These are phyloP conservation scores for Musa beccarii DNA, from an alignment of 176 grass and related monocot species.

Conservation along the genomic window DNA sequence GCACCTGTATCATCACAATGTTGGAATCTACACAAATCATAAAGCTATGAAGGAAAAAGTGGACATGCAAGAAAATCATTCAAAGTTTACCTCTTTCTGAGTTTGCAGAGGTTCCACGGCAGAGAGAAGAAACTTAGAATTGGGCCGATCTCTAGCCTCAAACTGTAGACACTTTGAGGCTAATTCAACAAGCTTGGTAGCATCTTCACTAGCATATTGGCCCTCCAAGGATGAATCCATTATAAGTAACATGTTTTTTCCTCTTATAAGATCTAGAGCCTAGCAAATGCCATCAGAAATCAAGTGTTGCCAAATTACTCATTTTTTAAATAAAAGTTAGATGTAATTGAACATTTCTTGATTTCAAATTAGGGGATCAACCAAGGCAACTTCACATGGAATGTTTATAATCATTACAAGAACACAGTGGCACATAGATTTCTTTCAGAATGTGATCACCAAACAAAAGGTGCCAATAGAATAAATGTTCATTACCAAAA, in stretches of 20 bases:
- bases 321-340: too few relatives aligned
- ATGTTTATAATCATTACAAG: too few relatives aligned
- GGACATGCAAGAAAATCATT: slow-evolving; percentile 16
- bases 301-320: too few relatives aligned
- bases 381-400: too few relatives aligned
- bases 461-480: too few relatives aligned
- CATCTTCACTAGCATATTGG: slow-evolving; percentile 91
- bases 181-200: slow-evolving; percentile 73
- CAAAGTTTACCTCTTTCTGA: slow-evolving; percentile 56
- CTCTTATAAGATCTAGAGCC: slow-evolving; percentile 91
- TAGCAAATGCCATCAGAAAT: not conserved
- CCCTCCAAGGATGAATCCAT: slow-evolving; percentile 87
- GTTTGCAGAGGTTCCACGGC: slow-evolving; percentile 66
- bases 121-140: slow-evolving; percentile 67
- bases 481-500: too few relatives aligned
- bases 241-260: slow-evolving; percentile 80
- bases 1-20: slow-evolving; percentile 37
- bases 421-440: too few relatives aligned
- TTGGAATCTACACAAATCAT: not conserved
- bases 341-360: too few relatives aligned
- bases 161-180: slow-evolving; percentile 90
- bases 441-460: too few relatives aligned
- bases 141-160: slow-evolving; percentile 78
- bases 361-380: too few relatives aligned
- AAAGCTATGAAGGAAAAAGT: not conserved